Conservation (phyloP, 345 rosid genomes). For the Microthlaspi erraticum region DNA sequence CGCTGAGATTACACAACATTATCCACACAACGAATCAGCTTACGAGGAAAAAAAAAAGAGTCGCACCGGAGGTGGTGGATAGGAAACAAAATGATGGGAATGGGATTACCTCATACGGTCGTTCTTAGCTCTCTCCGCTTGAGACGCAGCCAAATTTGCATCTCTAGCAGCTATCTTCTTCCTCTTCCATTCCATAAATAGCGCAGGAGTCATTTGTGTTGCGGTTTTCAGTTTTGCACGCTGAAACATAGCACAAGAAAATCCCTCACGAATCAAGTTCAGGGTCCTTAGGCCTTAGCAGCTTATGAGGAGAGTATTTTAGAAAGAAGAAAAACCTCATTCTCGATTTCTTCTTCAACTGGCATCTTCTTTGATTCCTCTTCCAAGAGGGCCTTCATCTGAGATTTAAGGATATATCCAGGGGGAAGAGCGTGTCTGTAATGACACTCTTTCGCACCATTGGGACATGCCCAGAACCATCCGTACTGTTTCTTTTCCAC, state of each 20-base stretch:
- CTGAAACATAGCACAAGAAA: conserved; percentile 50
- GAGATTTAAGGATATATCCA: conserved; percentile 88
- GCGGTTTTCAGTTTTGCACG: conserved; percentile 68
- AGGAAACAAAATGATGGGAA: conserved; percentile 7
- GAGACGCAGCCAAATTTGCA: conserved; percentile 78
- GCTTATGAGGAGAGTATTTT: conserved; percentile 6
- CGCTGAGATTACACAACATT: conserved; percentile 54
- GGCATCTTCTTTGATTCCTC: conserved; percentile 80
- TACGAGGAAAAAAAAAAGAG: conserved; percentile 34
- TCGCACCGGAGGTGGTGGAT: conserved; percentile 7
- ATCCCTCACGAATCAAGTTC: neutral
- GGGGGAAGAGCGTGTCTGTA: conserved; percentile 99
- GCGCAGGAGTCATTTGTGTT: conserved; percentile 87
- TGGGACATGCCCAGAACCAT: conserved; percentile 97
- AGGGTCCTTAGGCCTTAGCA: conserved; percentile 20
- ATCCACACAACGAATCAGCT: conserved; percentile 30
- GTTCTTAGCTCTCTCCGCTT: conserved; percentile 95
- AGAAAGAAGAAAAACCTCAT: conserved; percentile 55
- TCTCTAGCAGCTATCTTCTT: conserved; percentile 83
- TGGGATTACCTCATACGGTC: conserved; percentile 87
- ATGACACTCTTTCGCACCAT: conserved; percentile 84
- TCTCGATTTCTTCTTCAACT: conserved; percentile 92
- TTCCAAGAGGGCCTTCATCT: conserved; percentile 95
- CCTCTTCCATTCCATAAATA: conserved; percentile 92
- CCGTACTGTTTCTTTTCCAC: conserved; percentile 98